A percentile compares a stretch with the other conserved stretches of the same genome.
phyloP scores from a whole-genome alignment of 441 rosid genomes.

The Melianthus villosus region DNA sequence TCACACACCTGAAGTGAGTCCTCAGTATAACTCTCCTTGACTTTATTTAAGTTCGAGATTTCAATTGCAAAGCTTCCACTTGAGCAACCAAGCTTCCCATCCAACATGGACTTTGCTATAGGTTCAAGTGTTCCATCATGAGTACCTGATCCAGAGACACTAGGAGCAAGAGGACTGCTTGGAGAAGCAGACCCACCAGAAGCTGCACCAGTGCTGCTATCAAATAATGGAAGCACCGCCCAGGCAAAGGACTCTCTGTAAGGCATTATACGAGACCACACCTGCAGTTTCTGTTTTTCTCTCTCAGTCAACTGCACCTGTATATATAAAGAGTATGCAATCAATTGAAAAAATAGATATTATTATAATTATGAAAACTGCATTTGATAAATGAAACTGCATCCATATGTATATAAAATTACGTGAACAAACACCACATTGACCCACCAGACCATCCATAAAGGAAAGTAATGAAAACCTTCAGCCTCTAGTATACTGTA shows the following conservation, averaged over 20 bases:
- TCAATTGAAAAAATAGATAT: slow-evolving; percentile 1
- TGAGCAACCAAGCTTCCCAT: slow-evolving; percentile 74
- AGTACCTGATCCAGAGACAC: slow-evolving; percentile 75
- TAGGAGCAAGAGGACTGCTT: slow-evolving; percentile 89
- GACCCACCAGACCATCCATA: too few relatives aligned
- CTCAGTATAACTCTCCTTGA: slow-evolving; percentile 91
- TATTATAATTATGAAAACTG: neutral
- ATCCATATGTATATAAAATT: too few relatives aligned
- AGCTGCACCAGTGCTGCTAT: slow-evolving; percentile 62
- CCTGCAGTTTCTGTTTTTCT: slow-evolving; percentile 96
- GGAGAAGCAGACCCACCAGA: slow-evolving; percentile 93
- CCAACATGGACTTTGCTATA: slow-evolving; percentile 70
- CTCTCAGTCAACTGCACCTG: slow-evolving; percentile 91
- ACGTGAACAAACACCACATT: too few relatives aligned
- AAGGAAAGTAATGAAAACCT: too few relatives aligned
- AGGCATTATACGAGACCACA: slow-evolving; percentile 99
- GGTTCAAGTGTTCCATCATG: slow-evolving; percentile 78
- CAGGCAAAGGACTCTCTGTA: slow-evolving; percentile 94
- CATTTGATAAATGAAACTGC: too few relatives aligned
- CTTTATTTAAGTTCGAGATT: slow-evolving; percentile 91
- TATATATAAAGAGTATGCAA: slow-evolving; percentile 9
- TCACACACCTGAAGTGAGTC: slow-evolving; percentile 93
- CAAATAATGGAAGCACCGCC: slow-evolving; percentile 97
- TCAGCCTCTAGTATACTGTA: too few relatives aligned
- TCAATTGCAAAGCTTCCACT: slow-evolving; percentile 84